Evolutionary conservation across 345 rosid genomes (phyloP).

Genomic region (Syzygium aromaticum): DNA sequence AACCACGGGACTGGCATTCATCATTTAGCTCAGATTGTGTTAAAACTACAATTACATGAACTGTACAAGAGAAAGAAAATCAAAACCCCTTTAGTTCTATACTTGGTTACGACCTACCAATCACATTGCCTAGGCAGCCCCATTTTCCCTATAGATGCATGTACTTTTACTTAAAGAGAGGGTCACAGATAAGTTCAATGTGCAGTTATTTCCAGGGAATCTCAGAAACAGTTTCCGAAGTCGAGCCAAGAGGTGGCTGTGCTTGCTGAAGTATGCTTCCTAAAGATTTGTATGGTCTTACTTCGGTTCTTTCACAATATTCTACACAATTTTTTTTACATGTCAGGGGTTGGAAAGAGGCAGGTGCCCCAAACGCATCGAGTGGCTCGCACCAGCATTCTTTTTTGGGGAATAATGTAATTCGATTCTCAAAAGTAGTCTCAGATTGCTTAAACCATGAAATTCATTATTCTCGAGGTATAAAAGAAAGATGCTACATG

Average conservation of each 20-base stretch:
- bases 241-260: conserved; percentile 56
- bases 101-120: neutral
- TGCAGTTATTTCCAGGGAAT: conserved; percentile 52
- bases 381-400: neutral
- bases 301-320: neutral
- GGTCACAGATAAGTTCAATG: neutral
- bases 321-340: neutral
- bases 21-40: neutral
- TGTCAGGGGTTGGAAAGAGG: neutral
- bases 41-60: neutral
- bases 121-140: neutral
- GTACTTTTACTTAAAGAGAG: neutral
- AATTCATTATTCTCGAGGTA: neutral
- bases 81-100: neutral
- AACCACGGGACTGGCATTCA: neutral
- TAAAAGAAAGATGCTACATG: neutral
- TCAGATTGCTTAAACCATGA: neutral
- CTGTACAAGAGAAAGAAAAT: neutral
- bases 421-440: neutral
- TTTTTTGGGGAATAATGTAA: neutral
- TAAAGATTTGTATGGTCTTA: neutral
- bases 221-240: conserved; percentile 49
- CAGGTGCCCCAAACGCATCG: neutral
- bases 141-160: neutral
- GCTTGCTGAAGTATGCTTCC: conserved; percentile 33